Evolutionary conservation across 208 protist species (phyloP).

Genomic region (Acanthamoeba pearcei): DNA sequence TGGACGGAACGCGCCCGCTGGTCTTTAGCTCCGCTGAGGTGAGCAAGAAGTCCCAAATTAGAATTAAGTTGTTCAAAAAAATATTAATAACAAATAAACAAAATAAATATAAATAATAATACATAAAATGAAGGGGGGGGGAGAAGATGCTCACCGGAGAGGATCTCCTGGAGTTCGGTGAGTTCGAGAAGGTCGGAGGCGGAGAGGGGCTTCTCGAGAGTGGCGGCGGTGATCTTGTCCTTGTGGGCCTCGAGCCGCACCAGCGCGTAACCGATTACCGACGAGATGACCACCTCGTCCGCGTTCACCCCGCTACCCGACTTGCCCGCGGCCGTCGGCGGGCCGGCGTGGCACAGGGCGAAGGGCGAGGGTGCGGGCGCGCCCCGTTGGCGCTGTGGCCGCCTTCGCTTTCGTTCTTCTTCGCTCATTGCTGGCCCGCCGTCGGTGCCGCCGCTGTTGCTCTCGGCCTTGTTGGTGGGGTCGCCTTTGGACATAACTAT

Average conservation of each 20-base stretch:
- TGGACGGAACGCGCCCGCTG: conserved; percentile 36
- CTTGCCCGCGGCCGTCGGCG: not conserved
- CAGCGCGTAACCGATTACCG: conserved; percentile 23
- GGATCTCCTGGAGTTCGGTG: conserved; percentile 17
- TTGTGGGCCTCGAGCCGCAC: conserved; percentile 47
- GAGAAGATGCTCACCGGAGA: not conserved
- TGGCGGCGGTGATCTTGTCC: conserved; percentile 20
- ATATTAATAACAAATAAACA: not conserved
- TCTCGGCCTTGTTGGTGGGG: not conserved
- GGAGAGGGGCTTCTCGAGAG: conserved; percentile 14
- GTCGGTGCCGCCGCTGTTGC: not conserved
- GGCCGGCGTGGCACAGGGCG: not conserved
- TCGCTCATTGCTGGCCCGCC: not conserved
- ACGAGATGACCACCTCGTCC: conserved; percentile 50
- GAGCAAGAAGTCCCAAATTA: not conserved
- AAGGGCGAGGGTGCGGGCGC: not conserved
- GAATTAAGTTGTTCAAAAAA: not conserved
- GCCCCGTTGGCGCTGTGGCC: not conserved
- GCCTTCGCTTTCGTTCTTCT: conserved; percentile 31
- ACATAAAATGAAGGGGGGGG: not conserved
- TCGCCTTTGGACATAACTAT: not conserved
- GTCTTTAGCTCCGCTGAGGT: conserved; percentile 19
- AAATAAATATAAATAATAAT: conserved; percentile 3
- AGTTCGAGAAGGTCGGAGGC: conserved; percentile 39
- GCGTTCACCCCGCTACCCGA: not conserved